These are phyloP conservation scores for Starmera dryadoides DNA, from an alignment of 805 yeast species.

Conservation along the genomic window DNA sequence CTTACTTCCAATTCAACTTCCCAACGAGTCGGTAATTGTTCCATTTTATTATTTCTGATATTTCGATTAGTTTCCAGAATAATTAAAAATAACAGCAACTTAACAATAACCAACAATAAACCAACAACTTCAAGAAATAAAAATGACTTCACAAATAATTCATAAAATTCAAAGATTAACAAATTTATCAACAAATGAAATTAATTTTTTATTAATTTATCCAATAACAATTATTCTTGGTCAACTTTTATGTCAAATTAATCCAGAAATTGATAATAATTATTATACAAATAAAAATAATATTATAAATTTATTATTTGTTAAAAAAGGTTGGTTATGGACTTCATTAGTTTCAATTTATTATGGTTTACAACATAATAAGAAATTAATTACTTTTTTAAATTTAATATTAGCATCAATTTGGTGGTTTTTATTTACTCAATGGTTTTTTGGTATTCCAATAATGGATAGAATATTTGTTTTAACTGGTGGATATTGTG, in stretches of 20 bases:
- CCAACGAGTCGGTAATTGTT: constrained; percentile 68
- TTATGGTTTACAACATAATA: constrained; percentile 12
- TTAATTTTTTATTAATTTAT: constrained; percentile 16
- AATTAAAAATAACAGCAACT: no score
- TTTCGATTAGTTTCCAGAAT: no score
- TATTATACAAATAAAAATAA: constrained; percentile 53
- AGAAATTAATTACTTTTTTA: constrained; percentile 2
- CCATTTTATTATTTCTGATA: constrained; percentile 5
- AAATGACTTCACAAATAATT: no score
- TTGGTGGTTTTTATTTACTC: constrained; percentile 87
- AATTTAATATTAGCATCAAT: constrained; percentile 30
- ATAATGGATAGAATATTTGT: constrained; percentile 82
- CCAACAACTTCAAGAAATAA: no score
- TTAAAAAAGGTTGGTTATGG: constrained; percentile 94
- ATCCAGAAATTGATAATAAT: constrained; percentile 3
- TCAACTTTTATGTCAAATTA: constrained; percentile 33
- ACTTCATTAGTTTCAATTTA: constrained; percentile 42
- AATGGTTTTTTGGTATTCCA: constrained; percentile 80
- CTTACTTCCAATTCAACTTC: constrained; percentile 77
- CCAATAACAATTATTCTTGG: constrained; percentile 44
- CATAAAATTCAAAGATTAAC: neutral
- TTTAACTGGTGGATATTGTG: constrained; percentile 78
- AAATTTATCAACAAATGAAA: neutral
- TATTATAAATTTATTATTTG: constrained; percentile 64
- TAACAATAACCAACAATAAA: no score